These are phyloP conservation scores for Dioszegia crocea DNA, from an alignment of 768 basidiomycete species.

Conservation along the genomic window DNA sequence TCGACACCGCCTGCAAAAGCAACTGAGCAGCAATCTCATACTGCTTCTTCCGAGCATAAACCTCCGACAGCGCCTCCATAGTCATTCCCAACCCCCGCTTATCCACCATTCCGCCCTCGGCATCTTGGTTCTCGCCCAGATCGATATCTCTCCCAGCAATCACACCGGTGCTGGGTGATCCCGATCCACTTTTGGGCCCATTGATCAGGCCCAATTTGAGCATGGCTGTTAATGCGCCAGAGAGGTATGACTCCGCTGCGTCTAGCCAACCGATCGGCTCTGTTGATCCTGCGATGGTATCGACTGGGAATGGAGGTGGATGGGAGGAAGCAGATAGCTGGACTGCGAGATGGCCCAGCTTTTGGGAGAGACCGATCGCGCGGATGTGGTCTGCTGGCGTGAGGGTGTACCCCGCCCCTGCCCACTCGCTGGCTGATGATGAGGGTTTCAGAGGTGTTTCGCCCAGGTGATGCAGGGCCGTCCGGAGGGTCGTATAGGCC, in stretches of 20 bases:
- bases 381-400: slow-evolving; percentile 33
- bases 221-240: slow-evolving; percentile 36
- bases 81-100: slow-evolving; percentile 45
- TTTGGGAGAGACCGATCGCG: slow-evolving; percentile 43
- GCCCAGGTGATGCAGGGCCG: slow-evolving; percentile 32
- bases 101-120: slow-evolving; percentile 31
- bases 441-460: slow-evolving; percentile 13
- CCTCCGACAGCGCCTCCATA: slow-evolving; percentile 47
- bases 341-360: slow-evolving; percentile 42
- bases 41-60: slow-evolving; percentile 41
- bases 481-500: slow-evolving; percentile 31
- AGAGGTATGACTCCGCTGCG: slow-evolving; percentile 37
- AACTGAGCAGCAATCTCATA: slow-evolving; percentile 40
- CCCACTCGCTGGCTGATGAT: slow-evolving; percentile 9
- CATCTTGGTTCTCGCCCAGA: slow-evolving; percentile 11
- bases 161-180: slow-evolving; percentile 1
- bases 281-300: background rate
- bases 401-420: background rate
- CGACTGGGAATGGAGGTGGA: slow-evolving; percentile 19
- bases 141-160: slow-evolving; percentile 30
- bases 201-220: slow-evolving; percentile 21
- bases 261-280: slow-evolving; percentile 20
- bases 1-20: slow-evolving; percentile 45
- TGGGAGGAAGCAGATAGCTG: slow-evolving; percentile 12
- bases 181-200: background rate